phyloP scores from a whole-genome alignment of 345 rosid species.

The Gossypium herbaceum region DNA sequence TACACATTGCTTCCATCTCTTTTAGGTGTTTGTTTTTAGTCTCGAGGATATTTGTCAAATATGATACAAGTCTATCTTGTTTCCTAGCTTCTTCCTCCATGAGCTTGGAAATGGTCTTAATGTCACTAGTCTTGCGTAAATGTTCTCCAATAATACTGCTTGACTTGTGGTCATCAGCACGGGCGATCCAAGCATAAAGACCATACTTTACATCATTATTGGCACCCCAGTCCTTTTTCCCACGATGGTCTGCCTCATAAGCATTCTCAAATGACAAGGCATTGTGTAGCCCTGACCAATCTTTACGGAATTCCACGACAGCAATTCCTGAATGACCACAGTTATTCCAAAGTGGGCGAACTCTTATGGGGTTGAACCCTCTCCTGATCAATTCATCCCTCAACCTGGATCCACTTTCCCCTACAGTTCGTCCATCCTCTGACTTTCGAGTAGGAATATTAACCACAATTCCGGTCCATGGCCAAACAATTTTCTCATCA shows the following conservation, averaged over 20 bases:
- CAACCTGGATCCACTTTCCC: conserved; percentile 80
- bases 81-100: conserved; percentile 86
- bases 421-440: conserved; percentile 60
- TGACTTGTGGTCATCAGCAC: conserved; percentile 67
- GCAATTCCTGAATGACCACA: conserved; percentile 85
- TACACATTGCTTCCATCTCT: conserved; percentile 53
- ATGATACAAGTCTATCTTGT: conserved; percentile 58
- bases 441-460: conserved; percentile 66
- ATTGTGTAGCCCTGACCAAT: conserved; percentile 89
- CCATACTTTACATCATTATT: conserved; percentile 40
- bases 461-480: conserved; percentile 77
- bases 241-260: conserved; percentile 73
- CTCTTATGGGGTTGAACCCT: conserved; percentile 86
- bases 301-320: conserved; percentile 76
- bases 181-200: conserved; percentile 90
- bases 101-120: conserved; percentile 64
- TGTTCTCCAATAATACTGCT: conserved; percentile 67
- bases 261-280: conserved; percentile 86
- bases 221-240: conserved; percentile 64
- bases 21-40: conserved; percentile 44
- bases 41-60: conserved; percentile 49
- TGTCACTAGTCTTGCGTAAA: conserved; percentile 69
- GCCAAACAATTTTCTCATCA: conserved; percentile 81
- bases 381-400: conserved; percentile 63
- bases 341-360: conserved; percentile 73